Conservation (phyloP, 1,284 basidiomycete genomes). For the Tremellales sp. region DNA sequence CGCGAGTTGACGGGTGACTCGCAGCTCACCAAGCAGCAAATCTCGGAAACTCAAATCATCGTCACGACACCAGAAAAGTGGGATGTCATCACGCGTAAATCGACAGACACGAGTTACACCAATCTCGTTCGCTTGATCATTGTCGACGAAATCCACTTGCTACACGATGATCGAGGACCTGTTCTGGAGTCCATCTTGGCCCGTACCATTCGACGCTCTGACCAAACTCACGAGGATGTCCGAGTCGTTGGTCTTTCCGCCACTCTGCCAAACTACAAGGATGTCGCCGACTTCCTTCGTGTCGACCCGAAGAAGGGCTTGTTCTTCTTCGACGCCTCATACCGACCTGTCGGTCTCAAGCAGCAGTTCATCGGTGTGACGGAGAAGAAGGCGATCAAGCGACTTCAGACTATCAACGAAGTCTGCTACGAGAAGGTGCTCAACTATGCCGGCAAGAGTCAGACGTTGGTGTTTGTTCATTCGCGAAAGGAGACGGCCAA, state of each 20-base stretch:
- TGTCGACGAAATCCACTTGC: constrained; percentile 95
- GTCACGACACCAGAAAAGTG: constrained; percentile 99
- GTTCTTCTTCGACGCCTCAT: constrained; percentile 95
- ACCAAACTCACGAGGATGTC: constrained; percentile 88
- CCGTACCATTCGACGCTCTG: constrained; percentile 88
- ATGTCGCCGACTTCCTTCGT: constrained; percentile 96
- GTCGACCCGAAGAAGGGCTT: constrained; percentile 89
- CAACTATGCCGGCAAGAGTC: constrained; percentile 76
- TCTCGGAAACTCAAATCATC: constrained; percentile 95
- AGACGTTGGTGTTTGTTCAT: constrained; percentile 91
- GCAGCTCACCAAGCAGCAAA: constrained; percentile 98
- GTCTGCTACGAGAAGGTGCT: constrained; percentile 99
- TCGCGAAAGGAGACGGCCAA: constrained; percentile 98
- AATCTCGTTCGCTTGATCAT: constrained; percentile 96
- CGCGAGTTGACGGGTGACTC: constrained; percentile 96
- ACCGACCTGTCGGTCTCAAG: constrained; percentile 89
- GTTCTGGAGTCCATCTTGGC: constrained; percentile 91
- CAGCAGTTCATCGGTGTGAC: constrained; percentile 98
- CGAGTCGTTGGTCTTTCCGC: constrained; percentile 94
- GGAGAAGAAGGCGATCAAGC: constrained; percentile 99
- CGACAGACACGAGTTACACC: constrained; percentile 93
- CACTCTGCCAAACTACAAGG: constrained; percentile 95
- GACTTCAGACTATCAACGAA: constrained; percentile 97
- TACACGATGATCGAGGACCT: constrained; percentile 97
- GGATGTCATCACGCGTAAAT: constrained; percentile 99